Evolutionary conservation across 78 protist genomes (phyloP), one percentile per base, ranked within the genome.

Genomic region (Dictyostelium citrinum): DNA sequence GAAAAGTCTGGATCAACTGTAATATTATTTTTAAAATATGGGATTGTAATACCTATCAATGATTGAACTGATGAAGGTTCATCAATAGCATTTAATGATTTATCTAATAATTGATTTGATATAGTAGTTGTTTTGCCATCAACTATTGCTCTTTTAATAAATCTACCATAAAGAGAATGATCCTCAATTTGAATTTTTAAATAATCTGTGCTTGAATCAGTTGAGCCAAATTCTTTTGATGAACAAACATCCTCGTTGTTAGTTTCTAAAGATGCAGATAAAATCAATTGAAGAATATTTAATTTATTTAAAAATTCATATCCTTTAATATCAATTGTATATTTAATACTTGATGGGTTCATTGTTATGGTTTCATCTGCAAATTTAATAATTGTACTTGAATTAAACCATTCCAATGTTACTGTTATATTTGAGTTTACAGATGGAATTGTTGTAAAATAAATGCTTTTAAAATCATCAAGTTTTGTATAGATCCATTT

Each of bases 261-360:
- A 5, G 79, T 37, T 16, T 31, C 43, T 8, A 70, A 72, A 11
- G 75, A 55, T 29, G 91, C 58, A 1, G 75, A 51, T 81, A 84
- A 70, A 17, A 84, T 43, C 7, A 84, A 24, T 37, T 84, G 91
- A 9, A 84, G 33, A 37, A 9, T 72, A 24, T 84, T 84, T 14
- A 84, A 31, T n/a, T 33, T 9, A 11, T 27, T 35, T 20, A 10
- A 1, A 29, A 84, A 84, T 29, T 16, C 9, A 20, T 72, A 84
- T 0, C 46, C 75, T 22, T 71, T 20, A 16, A 84, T 17, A 7
- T 72, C 24, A 49, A 84, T 84, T 3, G 76, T 84, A 41, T 84
- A 84, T 55, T 84, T 84, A 0, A 84, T 68, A 14, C 70, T n/a
- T n/a, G 71, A 67, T 51, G 90, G 90, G 20, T 35, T 71, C 77